Evolutionary conservation across 345 rosid genomes (phyloP), one percentile per base, ranked within the genome.

Genomic region (Arabis hirsuta): DNA sequence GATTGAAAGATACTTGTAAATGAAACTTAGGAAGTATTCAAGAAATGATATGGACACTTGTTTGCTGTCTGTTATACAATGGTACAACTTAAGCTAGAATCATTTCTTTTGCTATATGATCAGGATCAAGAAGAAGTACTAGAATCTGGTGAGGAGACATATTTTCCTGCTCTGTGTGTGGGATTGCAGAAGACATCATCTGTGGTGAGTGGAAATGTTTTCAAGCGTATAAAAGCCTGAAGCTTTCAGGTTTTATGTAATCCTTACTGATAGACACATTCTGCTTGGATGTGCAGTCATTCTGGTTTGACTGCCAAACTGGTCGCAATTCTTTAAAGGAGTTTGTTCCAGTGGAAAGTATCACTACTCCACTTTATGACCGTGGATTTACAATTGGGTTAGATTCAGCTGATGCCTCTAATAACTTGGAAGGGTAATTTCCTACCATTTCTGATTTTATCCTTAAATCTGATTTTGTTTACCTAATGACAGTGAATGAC

Each of bases 91-190:
- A 59, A 60, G 44, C 61, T 19, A 42, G 10, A 52, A 12, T 9
- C 1, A 52, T 53, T 71, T 57, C 66, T 7, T 59, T 62, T 39
- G 47, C 56, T 10, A 63, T 73, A 38, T 78, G 57, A 78, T 71
- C 84, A 95, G 94, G 94, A 86, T 82, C 67, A 79, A 62, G 80
- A 77, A 58, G 88, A 85, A 79, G 75, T 48, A 31, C 48, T 82
- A 43, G 91, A 90, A 65, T 90, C 88, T 84, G 99, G 99, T 41
- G 99, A 92, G 60, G 85, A 86, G 63, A 95, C 94, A 2, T 85
- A 79, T 73, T 95, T 87, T 81, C 94, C 98, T 65, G 94, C 99
- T n/a, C 53, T 95, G 53, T 63, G 47, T 59, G 84, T 90, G 75
- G 92, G 97, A 59, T 39, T 63, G 67, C 84, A 84, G 81, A 86